phyloP scores from a whole-genome alignment of 176 grass and related monocot genomes.

The Oryza glumipatula region DNA sequence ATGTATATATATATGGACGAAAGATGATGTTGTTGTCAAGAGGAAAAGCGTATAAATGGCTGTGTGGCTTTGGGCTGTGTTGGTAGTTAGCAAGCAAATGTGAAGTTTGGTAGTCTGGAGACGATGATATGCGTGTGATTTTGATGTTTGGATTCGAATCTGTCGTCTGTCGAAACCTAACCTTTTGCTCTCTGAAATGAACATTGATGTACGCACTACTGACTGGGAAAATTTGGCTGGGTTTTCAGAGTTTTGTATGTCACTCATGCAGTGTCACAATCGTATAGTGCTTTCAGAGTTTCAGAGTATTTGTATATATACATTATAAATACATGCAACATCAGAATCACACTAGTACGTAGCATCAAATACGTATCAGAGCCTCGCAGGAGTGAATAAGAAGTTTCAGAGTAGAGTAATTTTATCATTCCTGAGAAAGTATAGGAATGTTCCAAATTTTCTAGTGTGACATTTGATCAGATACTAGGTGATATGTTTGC shows the following conservation, averaged over 20 bases:
- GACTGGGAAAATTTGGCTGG: neutral
- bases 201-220: slow-evolving; percentile 15
- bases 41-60: slow-evolving; percentile 21
- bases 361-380: too few species aligned
- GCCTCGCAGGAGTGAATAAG: too few species aligned
- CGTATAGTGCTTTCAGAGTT: neutral
- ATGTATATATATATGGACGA: neutral
- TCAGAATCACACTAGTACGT: too few species aligned
- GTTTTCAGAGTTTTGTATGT: slow-evolving; percentile 27
- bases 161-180: slow-evolving; percentile 31
- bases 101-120: slow-evolving; percentile 57
- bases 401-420: too few species aligned
- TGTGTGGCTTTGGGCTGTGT: slow-evolving; percentile 33
- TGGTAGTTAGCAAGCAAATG: slow-evolving; percentile 67
- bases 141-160: slow-evolving; percentile 49
- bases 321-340: neutral
- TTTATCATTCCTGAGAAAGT: too few species aligned
- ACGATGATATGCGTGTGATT: slow-evolving; percentile 40
- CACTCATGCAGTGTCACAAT: neutral
- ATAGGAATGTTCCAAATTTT: too few species aligned
- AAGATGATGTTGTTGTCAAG: slow-evolving; percentile 33
- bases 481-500: too few species aligned
- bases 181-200: slow-evolving; percentile 37
- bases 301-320: neutral
- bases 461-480: too few species aligned